phyloP scores from a whole-genome alignment of 2,329 filamentous ascomycete species.

The Aspergillus pseudoglaucus region DNA sequence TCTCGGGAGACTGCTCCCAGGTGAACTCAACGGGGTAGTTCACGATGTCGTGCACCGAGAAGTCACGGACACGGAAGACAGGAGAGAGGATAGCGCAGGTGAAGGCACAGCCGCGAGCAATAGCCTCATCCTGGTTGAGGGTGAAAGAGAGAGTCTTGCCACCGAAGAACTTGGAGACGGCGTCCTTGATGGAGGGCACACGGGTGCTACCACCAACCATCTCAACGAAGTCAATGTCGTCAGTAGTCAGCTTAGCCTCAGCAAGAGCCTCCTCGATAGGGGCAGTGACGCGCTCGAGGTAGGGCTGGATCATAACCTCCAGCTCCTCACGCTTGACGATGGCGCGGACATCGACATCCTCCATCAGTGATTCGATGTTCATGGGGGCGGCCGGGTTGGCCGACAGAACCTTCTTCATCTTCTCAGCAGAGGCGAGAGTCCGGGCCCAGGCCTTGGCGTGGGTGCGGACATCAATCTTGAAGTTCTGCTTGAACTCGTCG shows the following conservation, averaged over 20 bases:
- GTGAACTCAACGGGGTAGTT: constrained; percentile 97
- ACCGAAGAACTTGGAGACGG: constrained; percentile 76
- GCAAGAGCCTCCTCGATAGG: constrained; percentile 87
- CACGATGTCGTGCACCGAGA: constrained; percentile 94
- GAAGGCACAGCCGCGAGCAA: constrained; percentile 93
- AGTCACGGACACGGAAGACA: constrained; percentile 97
- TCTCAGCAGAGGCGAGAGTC: constrained; percentile 83
- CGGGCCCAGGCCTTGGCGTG: constrained; percentile 87
- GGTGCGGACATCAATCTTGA: constrained; percentile 89
- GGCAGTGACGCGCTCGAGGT: constrained; percentile 64
- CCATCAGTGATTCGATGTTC: constrained; percentile 98
- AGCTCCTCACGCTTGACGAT: constrained; percentile 93
- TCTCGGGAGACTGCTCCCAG: constrained; percentile 98
- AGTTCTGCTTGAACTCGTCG: constrained; percentile 94
- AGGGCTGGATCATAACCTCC: constrained; percentile 79
- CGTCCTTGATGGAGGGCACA: constrained; percentile 86
- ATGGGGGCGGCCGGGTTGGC: constrained; percentile 88
- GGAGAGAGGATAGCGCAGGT: constrained; percentile 96
- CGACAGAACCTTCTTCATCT: constrained; percentile 96
- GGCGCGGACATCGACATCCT: constrained; percentile 83
- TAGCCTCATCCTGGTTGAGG: constrained; percentile 95
- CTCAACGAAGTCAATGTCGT: constrained; percentile 91
- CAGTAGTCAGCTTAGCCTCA: constrained; percentile 83
- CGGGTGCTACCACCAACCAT: constrained; percentile 91
- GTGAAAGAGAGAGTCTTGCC: constrained; percentile 90